Evolutionary conservation across 139 green algal genomes (phyloP).

Genomic region (Chlorella sp.): DNA sequence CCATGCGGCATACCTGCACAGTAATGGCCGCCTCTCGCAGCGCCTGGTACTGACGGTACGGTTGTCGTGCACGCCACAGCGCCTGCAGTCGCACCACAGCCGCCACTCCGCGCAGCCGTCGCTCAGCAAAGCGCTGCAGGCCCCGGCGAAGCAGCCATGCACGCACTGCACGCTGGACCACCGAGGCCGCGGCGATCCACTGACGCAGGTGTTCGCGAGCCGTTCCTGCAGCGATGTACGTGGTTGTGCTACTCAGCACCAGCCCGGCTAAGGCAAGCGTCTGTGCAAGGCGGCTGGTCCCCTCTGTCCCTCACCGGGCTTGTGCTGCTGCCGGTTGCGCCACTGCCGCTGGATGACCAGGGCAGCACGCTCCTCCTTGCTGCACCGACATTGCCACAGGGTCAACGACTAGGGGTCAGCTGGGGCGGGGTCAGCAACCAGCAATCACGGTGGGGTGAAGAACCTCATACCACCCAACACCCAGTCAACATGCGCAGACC

Average conservation of each 20-base stretch:
- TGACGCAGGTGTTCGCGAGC: constrained; percentile 49
- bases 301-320: neutral
- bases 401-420: neutral
- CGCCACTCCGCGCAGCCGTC: neutral
- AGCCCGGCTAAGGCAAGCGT: neutral
- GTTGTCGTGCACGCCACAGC: constrained; percentile 45
- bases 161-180: constrained; percentile 56
- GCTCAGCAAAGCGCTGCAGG: constrained; percentile 16
- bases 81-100: constrained; percentile 53
- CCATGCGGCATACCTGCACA: constrained; percentile 32
- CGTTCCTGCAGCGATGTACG: constrained; percentile 28
- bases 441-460: too few relatives aligned
- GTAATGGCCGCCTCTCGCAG: constrained; percentile 19
- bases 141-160: constrained; percentile 45
- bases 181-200: constrained; percentile 61
- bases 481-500: too few relatives aligned
- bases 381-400: neutral
- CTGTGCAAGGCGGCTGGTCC: too few relatives aligned
- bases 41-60: constrained; percentile 3
- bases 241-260: neutral
- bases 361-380: constrained; percentile 76
- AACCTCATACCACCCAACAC: too few relatives aligned
- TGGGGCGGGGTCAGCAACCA: neutral
- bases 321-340: constrained; percentile 36
- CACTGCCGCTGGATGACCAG: constrained; percentile 72